Conservation (phyloP, 2,329 filamentous ascomycete genomes). For the Ilyonectria destructans region DNA sequence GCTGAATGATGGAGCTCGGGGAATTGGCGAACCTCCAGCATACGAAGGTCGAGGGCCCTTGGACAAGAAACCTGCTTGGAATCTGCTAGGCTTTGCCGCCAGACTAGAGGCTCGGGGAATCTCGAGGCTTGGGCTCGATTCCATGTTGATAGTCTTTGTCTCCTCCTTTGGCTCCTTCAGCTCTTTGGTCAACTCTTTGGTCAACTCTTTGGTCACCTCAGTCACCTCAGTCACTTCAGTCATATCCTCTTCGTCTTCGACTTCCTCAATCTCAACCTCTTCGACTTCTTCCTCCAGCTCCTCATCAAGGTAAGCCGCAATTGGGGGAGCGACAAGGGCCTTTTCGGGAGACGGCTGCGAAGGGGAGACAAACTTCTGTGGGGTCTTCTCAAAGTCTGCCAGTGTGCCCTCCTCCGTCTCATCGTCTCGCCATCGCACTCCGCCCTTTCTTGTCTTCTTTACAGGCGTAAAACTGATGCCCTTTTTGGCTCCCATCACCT, state of each 20-base stretch:
- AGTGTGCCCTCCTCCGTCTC: constrained; percentile 85
- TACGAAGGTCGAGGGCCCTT: constrained; percentile 62
- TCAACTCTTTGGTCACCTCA: constrained; percentile 26
- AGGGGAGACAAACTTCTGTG: constrained; percentile 77
- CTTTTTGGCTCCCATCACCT: constrained; percentile 76
- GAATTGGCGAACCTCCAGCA: constrained; percentile 74
- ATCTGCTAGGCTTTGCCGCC: constrained; percentile 77
- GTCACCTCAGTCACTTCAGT: constrained; percentile 2
- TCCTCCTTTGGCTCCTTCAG: constrained; percentile 17
- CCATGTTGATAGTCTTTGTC: constrained; percentile 56
- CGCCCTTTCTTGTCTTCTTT: constrained; percentile 83
- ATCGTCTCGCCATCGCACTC: constrained; percentile 94
- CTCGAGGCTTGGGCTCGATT: constrained; percentile 73
- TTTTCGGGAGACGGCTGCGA: constrained; percentile 56
- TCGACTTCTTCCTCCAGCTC: constrained; percentile 21
- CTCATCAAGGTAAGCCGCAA: constrained; percentile 43
- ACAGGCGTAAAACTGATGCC: constrained; percentile 86
- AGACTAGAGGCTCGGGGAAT: constrained; percentile 60
- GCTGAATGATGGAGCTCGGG: constrained; percentile 70
- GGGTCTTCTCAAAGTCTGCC: constrained; percentile 93
- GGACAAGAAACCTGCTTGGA: constrained; percentile 90
- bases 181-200: constrained; percentile 14
- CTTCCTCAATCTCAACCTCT: constrained; percentile 20
- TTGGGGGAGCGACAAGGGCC: constrained; percentile 53
- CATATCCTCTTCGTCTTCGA: not conserved